Base-by-base conservation (phyloP, 2,329 filamentous ascomycete species). In the Hymenoscyphus fructigenus region DNA sequence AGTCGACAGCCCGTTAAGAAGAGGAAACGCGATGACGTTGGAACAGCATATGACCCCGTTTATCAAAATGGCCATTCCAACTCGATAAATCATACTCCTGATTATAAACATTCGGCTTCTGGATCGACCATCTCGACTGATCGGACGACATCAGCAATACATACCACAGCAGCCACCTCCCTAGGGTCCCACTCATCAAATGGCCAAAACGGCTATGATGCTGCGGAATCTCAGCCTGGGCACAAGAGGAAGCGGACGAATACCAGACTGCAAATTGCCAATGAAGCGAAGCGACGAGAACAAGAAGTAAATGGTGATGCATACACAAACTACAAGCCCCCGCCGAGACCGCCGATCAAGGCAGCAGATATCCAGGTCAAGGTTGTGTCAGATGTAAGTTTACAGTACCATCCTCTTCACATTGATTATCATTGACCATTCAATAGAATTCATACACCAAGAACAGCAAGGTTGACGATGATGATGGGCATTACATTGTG, bases 401-500 rank as follows among this genome's bases (percentile, higher is more conserved):
- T 56, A 23, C 12, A 26, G 7, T 23, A 12, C 58, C 5, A 7
- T 20, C 50, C 23, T 15, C 23, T 20, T 10, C 6, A 15, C n/a
- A 58, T 23, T 23, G 56, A 61, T 38, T 12, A 23, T 32, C 41
- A 61, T 63, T 73, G 32, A 72, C 67, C 59, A 58, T 17, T 5
- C 32, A 26, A 15, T 60, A 80, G 78, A 75, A 75, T 15, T 74
- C 76, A 5, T 79, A 81, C 58, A 81, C 81, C 65, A 85, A 84
- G 68, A 81, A 87, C 69, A 83, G 88, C 71, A 95, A 96, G 76
- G 90, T 95, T 56, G 95, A 99, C 73, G 95, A 99, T 70, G 93
- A 97, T 57, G 95, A 99, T 73, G 95, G 95, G 5, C 95, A 99
- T 78, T 99, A 97, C 75, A 92, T 98, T 71, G 93, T 99, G 26